A percentile compares a stretch with the other conserved stretches of the same genome.
These are phyloP conservation scores for Crotalaria pallida DNA, from an alignment of 306 rosid species.

Conservation along the genomic window DNA sequence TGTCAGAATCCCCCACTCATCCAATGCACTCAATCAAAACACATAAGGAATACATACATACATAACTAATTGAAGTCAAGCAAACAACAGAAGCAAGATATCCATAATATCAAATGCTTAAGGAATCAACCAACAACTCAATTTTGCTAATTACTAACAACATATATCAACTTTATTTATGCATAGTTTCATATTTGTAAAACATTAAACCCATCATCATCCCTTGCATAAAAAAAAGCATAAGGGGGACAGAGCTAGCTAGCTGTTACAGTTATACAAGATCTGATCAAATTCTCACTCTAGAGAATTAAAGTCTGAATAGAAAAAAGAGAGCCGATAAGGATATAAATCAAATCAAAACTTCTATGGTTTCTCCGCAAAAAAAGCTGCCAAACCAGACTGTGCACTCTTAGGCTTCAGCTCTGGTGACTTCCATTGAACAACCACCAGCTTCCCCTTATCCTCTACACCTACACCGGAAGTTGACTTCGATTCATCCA, in stretches of 20 bases:
- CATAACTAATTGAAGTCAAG: not conserved
- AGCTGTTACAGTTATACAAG: constrained; percentile 20
- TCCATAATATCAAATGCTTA: not conserved
- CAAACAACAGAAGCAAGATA: constrained; percentile 7
- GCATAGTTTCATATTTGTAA: constrained; percentile 28
- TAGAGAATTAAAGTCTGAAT: constrained; percentile 2
- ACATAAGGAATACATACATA: not conserved
- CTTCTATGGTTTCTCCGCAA: constrained; percentile 39
- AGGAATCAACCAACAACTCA: not conserved
- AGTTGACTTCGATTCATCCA: constrained; percentile 17
- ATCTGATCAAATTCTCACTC: constrained; percentile 18
- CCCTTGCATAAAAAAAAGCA: constrained; percentile 66
- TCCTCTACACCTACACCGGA: constrained; percentile 19
- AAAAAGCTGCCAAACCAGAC: constrained; percentile 65
- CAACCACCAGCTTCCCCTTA: not conserved
- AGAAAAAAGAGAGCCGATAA: not conserved
- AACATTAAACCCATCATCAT: constrained; percentile 16
- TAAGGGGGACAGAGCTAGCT: constrained; percentile 49
- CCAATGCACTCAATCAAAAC: not conserved
- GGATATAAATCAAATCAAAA: constrained; percentile 28
- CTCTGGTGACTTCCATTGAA: constrained; percentile 47
- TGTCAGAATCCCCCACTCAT: not conserved
- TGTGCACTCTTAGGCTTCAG: constrained; percentile 37
- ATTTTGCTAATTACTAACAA: not conserved
- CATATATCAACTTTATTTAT: constrained; percentile 15